Base-by-base conservation (phyloP, 805 yeast species). In the Pichia exigua region DNA sequence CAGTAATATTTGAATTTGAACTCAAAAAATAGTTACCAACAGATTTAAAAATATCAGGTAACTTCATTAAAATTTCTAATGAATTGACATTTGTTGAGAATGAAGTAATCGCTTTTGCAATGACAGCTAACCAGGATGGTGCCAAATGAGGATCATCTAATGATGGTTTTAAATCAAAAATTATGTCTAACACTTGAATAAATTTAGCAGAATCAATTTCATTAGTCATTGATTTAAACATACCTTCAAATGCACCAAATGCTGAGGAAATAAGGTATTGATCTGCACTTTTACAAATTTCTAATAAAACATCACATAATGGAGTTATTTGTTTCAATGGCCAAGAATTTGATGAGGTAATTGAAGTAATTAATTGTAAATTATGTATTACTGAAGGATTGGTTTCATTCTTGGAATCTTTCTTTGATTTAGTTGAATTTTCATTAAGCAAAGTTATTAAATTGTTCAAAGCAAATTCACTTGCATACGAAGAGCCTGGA, bases 91-190 rank as follows among this genome's bases (percentile, higher is more conserved):
- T 61, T 18, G 65, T 66, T 6, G 85, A 68, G 57, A 78, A 81
- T 0, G 85, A 71, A 3, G 76, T 68, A 45, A 79, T 71, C 45
- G 92, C 95, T 61, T 89, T 90, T 10, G 97, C 94, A 44, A 92
- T 78, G 21, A 91, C 95, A 1, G 97, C 96, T 42, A 90, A 76
- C 99, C 99, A 94, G 13, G 97, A 79, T 15, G 95, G 96, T 2
- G 92, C 89, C 58, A 94, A 75, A 65, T 89, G 91, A 30, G 84
- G 75, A 63, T 94, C 98, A 59, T 83, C 85, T 22, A 78, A 65
- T 1, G 96, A 76, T 5, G 99, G 99, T 58, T 82, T 83, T 62
- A 91, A 74, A 54, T 85, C 86, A 59, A 87, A 78, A 44, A 94
- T 80, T 44, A 87, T 78, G 59, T 85, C 80, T 53, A 89, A 70